Conservation (phyloP, 176 grass and related monocot species). For the Oryza officinalis region DNA sequence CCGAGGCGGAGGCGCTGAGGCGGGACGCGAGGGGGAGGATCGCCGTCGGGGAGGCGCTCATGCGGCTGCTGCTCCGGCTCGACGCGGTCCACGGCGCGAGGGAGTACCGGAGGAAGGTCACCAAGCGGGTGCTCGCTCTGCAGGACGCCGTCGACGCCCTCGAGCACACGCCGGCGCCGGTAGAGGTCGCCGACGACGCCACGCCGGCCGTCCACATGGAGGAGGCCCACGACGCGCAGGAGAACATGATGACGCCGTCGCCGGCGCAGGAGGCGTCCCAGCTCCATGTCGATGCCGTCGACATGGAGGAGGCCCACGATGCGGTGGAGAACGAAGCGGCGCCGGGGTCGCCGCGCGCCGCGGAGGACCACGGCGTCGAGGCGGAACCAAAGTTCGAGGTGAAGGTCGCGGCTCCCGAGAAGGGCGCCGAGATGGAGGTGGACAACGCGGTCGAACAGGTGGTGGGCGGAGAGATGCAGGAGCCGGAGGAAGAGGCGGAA, state of each 20-base stretch:
- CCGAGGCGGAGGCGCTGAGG: slow-evolving; percentile 26
- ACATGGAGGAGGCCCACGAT: not conserved
- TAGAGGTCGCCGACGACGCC: not conserved
- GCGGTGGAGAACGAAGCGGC: not conserved
- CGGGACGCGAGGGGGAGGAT: slow-evolving; percentile 38
- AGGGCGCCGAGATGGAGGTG: slow-evolving; percentile 15
- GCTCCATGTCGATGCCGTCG: not conserved
- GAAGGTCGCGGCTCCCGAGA: not conserved
- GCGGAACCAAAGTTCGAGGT: not conserved
- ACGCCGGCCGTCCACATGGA: not conserved
- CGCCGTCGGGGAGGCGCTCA: slow-evolving; percentile 53
- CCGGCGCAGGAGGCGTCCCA: too few relatives aligned
- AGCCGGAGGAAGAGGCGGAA: not conserved
- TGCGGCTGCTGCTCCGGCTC: slow-evolving; percentile 53
- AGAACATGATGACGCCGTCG: not conserved
- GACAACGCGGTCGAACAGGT: not conserved
- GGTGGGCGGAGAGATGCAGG: not conserved
- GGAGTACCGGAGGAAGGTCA: slow-evolving; percentile 63
- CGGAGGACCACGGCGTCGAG: not conserved
- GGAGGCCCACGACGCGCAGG: not conserved
- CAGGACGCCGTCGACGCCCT: slow-evolving; percentile 74
- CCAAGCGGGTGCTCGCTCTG: slow-evolving; percentile 54
- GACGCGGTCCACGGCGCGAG: slow-evolving; percentile 66
- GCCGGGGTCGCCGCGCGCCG: not conserved
- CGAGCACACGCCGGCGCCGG: not conserved